These are phyloP conservation scores for Podospora anserina DNA, from an alignment of 495 filamentous ascomycete species.

Conservation along the genomic window DNA sequence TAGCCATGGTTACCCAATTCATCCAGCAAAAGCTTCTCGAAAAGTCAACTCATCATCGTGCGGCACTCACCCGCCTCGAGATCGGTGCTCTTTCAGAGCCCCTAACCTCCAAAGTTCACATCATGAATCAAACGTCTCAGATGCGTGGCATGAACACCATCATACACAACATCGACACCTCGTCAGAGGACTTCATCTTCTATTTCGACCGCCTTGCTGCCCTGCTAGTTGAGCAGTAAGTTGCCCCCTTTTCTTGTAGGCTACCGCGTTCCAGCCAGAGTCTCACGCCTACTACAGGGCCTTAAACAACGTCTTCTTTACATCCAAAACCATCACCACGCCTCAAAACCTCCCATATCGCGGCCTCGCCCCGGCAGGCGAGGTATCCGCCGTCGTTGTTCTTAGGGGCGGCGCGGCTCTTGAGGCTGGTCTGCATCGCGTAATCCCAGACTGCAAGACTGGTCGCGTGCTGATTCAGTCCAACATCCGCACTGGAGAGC, in stretches of 20 bases:
- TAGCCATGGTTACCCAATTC: constrained; percentile 86
- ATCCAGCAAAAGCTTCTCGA: constrained; percentile 78
- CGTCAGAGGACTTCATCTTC: constrained; percentile 90
- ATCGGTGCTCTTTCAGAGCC: constrained; percentile 63
- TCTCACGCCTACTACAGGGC: constrained; percentile 25
- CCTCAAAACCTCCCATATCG: constrained; percentile 62
- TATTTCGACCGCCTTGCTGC: constrained; percentile 86
- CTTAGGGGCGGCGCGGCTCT: constrained; percentile 82
- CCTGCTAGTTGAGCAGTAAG: constrained; percentile 76
- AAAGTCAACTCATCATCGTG: constrained; percentile 80
- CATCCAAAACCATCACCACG: constrained; percentile 59
- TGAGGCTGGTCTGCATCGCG: constrained; percentile 81
- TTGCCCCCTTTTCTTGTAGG: background rate
- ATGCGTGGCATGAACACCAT: constrained; percentile 85
- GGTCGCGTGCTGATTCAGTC: constrained; percentile 90
- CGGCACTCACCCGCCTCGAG: constrained; percentile 70
- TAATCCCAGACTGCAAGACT: constrained; percentile 86
- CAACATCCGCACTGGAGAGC: constrained; percentile 77
- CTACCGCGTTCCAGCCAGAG: background rate
- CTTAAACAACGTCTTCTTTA: constrained; percentile 67
- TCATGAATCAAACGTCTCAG: constrained; percentile 73
- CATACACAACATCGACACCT: constrained; percentile 73
- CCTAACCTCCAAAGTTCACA: constrained; percentile 65
- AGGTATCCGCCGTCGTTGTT: constrained; percentile 82
- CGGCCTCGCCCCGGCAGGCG: constrained; percentile 63